These are phyloP conservation scores for Mycocalia duriaeana DNA, from an alignment of 1,284 basidiomycete genomes.

Conservation along the genomic window DNA sequence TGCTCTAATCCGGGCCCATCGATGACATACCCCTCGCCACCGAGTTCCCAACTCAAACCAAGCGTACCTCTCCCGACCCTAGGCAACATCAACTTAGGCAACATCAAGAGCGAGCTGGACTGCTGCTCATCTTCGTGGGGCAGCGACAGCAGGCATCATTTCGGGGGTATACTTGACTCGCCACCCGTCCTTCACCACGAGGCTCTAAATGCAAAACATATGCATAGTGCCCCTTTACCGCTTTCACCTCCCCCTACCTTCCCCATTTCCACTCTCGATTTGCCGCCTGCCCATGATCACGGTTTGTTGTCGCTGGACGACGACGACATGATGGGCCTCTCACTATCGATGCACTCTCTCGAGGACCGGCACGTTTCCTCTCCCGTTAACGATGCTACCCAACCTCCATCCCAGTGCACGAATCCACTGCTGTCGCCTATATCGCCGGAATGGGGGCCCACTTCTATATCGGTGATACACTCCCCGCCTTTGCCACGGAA, in stretches of 20 bases:
- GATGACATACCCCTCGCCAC: background rate
- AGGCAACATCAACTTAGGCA: no score
- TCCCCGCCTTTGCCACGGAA: conserved; percentile 4
- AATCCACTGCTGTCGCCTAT: conserved; percentile 27
- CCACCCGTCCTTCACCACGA: conserved; percentile 26
- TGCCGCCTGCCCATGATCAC: conserved; percentile 23
- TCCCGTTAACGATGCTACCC: conserved; percentile 6
- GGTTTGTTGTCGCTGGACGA: conserved; percentile 7
- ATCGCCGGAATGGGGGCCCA: conserved; percentile 23
- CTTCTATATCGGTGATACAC: conserved; percentile 6
- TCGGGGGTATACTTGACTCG: conserved; percentile 25
- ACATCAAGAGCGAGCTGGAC: no score
- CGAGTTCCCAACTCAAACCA: background rate
- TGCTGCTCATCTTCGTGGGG: no score
- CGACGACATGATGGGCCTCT: conserved; percentile 7
- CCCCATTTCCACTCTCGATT: conserved; percentile 27
- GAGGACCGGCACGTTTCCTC: conserved; percentile 3
- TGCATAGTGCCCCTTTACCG: conserved; percentile 16
- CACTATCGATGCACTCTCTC: background rate
- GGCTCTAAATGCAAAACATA: conserved; percentile 15
- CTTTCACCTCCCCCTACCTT: conserved; percentile 41
- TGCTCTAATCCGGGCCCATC: background rate
- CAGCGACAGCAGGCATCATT: no score
- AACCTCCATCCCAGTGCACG: conserved; percentile 3
- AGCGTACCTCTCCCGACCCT: no score